Evolutionary conservation across 192 early-diverging fungal genomes (phyloP).

Genomic region (Coemansia sp.): DNA sequence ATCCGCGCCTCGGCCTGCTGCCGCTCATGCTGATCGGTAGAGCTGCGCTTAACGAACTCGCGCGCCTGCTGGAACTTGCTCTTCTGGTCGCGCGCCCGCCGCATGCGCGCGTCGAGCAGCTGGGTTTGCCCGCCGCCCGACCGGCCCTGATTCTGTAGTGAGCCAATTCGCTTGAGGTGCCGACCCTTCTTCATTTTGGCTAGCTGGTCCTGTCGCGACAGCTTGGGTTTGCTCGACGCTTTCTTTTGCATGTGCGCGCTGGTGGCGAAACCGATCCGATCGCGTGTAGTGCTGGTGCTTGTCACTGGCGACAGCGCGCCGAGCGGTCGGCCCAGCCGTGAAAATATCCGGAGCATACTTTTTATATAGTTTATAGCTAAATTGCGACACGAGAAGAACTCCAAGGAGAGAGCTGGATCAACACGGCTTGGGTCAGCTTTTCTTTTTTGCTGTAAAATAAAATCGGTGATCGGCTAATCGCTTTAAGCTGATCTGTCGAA

Average conservation of each 20-base stretch:
- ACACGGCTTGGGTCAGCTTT: too few species aligned
- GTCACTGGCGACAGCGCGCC: too few species aligned
- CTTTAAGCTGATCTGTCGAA: too few species aligned
- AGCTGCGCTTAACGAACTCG: conserved; percentile 18
- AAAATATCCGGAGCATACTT: not conserved
- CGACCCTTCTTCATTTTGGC: conserved; percentile 13
- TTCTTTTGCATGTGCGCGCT: conserved; percentile 2
- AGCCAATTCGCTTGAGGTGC: conserved; percentile 19
- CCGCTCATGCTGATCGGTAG: conserved; percentile 13
- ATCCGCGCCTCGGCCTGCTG: conserved; percentile 31
- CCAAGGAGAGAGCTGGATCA: too few species aligned
- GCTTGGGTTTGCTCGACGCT: conserved; percentile 10
- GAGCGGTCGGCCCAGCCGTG: not conserved
- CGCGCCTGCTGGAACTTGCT: conserved; percentile 24
- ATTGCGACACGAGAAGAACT: too few species aligned
- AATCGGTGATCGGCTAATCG: too few species aligned
- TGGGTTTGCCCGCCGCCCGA: conserved; percentile 31
- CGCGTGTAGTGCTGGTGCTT: not conserved
- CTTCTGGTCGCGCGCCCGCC: conserved; percentile 29
- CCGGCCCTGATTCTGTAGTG: conserved; percentile 15
- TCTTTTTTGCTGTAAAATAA: too few species aligned
- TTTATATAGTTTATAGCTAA: too few species aligned
- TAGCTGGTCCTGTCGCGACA: conserved; percentile 8
- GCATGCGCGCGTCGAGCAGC: conserved; percentile 29
- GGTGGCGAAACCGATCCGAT: not conserved